phyloP scores from a whole-genome alignment of 1,139 yeast species.

The Yamadazyma diddensiae region DNA sequence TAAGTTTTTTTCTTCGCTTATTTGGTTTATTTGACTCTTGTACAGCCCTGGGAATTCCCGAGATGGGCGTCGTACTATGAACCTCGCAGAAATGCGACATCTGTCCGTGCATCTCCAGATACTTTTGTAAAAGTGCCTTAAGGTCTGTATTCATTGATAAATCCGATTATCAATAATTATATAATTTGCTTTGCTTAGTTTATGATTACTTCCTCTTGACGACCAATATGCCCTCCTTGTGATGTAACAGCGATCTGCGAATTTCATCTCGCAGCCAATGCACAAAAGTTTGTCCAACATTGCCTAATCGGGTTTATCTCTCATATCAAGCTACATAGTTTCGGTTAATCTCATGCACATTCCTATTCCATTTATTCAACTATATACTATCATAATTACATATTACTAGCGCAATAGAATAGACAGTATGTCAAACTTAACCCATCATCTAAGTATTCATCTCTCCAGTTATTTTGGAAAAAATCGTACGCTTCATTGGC shows the following conservation, averaged over 20 bases:
- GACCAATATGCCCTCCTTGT: not conserved
- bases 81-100: not conserved
- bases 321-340: too few relatives aligned
- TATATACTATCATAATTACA: constrained; percentile 3
- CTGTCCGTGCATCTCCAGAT: constrained; percentile 1
- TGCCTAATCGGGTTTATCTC: too few relatives aligned
- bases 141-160: not conserved
- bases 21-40: not conserved
- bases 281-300: too few relatives aligned
- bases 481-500: constrained; percentile 18
- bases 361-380: not conserved
- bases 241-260: not conserved
- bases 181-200: not conserved
- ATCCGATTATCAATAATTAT: not conserved
- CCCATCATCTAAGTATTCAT: constrained; percentile 19
- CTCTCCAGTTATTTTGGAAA: constrained; percentile 12
- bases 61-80: not conserved
- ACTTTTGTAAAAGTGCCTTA: not conserved
- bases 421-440: constrained; percentile 23
- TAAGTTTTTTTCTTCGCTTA: not conserved
- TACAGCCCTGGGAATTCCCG: not conserved
- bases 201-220: not conserved
- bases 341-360: not conserved
- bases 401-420: constrained; percentile 19
- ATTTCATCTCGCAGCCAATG: too few relatives aligned